Evolutionary conservation across 75 land plant genomes (phyloP).

Genomic region (Ceratopteris richardii): DNA sequence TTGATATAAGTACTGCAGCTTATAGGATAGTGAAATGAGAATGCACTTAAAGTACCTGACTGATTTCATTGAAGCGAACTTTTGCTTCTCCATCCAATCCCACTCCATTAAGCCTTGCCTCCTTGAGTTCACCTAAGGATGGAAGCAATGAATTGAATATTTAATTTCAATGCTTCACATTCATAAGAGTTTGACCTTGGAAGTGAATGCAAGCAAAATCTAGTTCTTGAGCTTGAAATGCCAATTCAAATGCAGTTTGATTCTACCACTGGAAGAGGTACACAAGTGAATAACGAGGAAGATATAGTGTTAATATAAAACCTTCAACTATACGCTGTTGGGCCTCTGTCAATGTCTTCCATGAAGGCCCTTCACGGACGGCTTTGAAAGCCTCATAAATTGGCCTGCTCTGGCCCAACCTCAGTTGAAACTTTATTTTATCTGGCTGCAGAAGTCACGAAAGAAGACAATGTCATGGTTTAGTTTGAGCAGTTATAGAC

Average conservation of each 20-base stretch:
- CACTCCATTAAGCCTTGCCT: conserved; percentile 75
- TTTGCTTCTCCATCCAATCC: conserved; percentile 64
- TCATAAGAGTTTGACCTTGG: too few species aligned
- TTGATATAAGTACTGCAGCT: too few species aligned
- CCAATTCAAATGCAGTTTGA: too few species aligned
- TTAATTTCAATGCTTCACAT: too few species aligned
- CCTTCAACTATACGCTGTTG: conserved; percentile 75
- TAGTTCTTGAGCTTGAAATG: background rate
- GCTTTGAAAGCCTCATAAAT: conserved; percentile 71
- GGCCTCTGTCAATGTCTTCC: conserved; percentile 54
- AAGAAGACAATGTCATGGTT: too few species aligned
- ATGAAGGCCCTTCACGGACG: conserved; percentile 53
- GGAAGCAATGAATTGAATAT: too few species aligned
- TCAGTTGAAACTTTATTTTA: conserved; percentile 60
- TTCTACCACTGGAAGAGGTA: too few species aligned
- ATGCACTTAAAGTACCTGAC: conserved; percentile 53
- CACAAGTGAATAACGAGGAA: too few species aligned
- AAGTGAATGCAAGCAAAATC: too few species aligned
- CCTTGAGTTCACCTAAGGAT: conserved; percentile 53
- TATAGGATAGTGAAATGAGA: too few species aligned
- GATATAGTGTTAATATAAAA: conserved; percentile 14
- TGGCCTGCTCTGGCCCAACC: conserved; percentile 79
- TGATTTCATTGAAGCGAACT: conserved; percentile 55
- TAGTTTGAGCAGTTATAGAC: too few species aligned
- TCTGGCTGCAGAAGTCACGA: conserved; percentile 51